phyloP scores from a whole-genome alignment of 78 protist species.

The Dictyostelium citrinum region DNA sequence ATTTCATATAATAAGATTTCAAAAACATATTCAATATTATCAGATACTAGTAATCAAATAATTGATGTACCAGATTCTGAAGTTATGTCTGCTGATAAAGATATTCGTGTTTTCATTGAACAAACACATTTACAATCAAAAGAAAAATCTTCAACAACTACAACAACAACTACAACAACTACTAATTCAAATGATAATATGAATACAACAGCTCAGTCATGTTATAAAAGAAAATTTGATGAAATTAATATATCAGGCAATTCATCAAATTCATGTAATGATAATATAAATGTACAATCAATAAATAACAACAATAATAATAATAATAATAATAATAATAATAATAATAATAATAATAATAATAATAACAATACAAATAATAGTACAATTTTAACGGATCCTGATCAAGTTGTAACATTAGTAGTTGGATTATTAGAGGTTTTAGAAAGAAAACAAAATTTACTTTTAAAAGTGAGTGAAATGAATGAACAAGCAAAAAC shows the following conservation, averaged over 20 bases:
- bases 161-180: not conserved
- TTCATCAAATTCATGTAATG: not conserved
- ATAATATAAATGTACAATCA: not conserved
- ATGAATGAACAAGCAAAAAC: constrained; percentile 50
- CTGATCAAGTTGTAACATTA: constrained; percentile 32
- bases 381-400: not conserved
- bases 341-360: no score
- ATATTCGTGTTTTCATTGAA: constrained; percentile 44
- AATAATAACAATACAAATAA: not conserved
- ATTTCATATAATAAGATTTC: not conserved
- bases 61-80: constrained; percentile 6
- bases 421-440: constrained; percentile 41
- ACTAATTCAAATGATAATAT: not conserved
- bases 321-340: not conserved
- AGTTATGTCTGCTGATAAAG: constrained; percentile 67
- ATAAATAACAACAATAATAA: not conserved
- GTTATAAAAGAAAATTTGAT: not conserved
- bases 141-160: not conserved
- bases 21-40: constrained; percentile 18
- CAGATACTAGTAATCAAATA: not conserved
- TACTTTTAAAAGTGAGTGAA: not conserved
- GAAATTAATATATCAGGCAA: not conserved
- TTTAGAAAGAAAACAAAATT: constrained; percentile 55
- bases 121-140: not conserved
- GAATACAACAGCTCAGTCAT: not conserved